Conservation (phyloP, 2,329 filamentous ascomycete genomes). For the Calonectria naviculata region DNA sequence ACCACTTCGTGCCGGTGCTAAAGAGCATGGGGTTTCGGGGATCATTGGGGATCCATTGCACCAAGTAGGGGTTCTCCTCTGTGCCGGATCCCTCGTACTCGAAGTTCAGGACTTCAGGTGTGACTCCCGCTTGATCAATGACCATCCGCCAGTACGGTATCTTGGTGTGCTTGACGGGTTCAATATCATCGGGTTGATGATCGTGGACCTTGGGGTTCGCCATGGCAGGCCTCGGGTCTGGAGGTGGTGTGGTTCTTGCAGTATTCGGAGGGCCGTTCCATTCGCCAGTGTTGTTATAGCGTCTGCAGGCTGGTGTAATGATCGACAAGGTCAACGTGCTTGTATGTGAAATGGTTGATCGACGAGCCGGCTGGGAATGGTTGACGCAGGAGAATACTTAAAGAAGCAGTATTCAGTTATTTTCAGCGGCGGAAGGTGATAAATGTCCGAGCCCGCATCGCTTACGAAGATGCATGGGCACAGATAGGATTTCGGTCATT, state of each 20-base stretch:
- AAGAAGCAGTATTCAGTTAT: neutral
- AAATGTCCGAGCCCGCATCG: neutral
- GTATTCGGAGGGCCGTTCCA: neutral
- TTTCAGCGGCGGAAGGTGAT: neutral
- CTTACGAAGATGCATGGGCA: neutral
- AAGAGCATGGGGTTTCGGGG: conserved; percentile 1
- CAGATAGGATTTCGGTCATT: neutral
- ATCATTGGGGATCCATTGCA: conserved; percentile 2
- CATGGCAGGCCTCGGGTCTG: neutral
- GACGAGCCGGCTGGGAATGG: neutral
- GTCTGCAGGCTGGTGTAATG: neutral
- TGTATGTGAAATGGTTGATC: neutral
- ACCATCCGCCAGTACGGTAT: conserved; percentile 4
- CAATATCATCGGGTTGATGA: neutral
- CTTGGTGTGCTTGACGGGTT: neutral
- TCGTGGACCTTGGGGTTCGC: neutral
- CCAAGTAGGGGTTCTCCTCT: neutral
- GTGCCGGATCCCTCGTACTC: neutral
- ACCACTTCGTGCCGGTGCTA: neutral
- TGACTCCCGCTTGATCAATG: neutral
- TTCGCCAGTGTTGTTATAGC: neutral
- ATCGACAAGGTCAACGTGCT: neutral
- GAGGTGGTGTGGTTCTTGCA: neutral
- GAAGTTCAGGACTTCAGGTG: neutral
- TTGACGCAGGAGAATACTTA: neutral